Evolutionary conservation across 2,329 filamentous ascomycete species (phyloP).

Genomic region (Rhinocladiella mackenziei): DNA sequence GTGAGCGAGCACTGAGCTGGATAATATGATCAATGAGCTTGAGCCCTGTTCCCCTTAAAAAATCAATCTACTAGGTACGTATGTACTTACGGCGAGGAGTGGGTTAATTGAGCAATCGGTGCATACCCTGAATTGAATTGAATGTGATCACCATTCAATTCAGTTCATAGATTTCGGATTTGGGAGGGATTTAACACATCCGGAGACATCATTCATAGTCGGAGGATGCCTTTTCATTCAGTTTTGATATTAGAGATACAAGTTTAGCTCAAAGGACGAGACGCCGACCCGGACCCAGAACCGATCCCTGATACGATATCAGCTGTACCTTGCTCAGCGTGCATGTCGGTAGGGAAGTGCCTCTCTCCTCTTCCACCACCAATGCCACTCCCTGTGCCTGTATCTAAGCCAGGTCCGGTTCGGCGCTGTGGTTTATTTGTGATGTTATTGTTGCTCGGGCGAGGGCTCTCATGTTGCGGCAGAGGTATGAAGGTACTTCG

Average conservation of each 20-base stretch:
- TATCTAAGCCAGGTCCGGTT: not conserved
- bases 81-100: too few species aligned
- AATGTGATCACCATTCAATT: too few species aligned
- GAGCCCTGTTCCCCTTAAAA: too few species aligned
- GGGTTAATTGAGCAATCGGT: too few species aligned
- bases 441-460: not conserved
- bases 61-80: too few species aligned
- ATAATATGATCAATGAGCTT: too few species aligned
- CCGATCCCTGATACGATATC: constrained; percentile 17
- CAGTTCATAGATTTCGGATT: too few species aligned
- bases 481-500: constrained; percentile 12
- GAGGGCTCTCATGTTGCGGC: constrained; percentile 6
- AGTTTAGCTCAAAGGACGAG: constrained; percentile 3
- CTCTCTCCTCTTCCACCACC: not conserved
- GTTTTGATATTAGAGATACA: not conserved
- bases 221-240: too few species aligned
- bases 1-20: too few species aligned
- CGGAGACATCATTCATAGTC: too few species aligned
- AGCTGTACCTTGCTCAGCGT: constrained; percentile 16
- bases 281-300: not conserved
- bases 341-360: not conserved
- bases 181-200: too few species aligned
- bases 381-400: not conserved
- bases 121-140: too few species aligned
- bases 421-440: not conserved